These are phyloP conservation scores for Schrenkiella parvula DNA, from an alignment of 345 rosid genomes.

Conservation along the genomic window DNA sequence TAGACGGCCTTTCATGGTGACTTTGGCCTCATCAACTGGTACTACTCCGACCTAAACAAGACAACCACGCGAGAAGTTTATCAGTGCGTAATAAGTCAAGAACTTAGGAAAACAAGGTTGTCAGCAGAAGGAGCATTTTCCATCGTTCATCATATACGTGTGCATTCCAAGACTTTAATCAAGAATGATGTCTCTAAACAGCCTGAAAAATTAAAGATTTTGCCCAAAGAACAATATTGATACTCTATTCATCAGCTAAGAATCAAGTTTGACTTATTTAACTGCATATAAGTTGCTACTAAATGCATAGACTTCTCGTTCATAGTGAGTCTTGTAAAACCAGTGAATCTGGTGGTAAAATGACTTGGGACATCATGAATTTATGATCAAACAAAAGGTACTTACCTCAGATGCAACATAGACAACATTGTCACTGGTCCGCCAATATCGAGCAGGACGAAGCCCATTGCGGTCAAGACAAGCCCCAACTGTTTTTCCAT, in stretches of 20 bases:
- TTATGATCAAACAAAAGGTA: conserved; percentile 10
- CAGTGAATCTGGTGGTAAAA: neutral
- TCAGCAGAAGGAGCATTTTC: neutral
- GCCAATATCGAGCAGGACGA: conserved; percentile 99
- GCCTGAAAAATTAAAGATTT: neutral
- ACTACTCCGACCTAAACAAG: conserved; percentile 84
- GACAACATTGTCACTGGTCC: conserved; percentile 85
- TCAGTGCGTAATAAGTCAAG: neutral
- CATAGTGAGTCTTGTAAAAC: neutral
- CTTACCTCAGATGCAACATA: conserved; percentile 97
- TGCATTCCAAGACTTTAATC: neutral
- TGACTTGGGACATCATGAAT: neutral
- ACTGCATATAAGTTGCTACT: neutral
- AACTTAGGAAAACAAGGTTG: conserved; percentile 3
- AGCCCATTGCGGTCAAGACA: conserved; percentile 98
- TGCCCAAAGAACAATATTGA: neutral
- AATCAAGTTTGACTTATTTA: neutral
- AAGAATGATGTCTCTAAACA: neutral
- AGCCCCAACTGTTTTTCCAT: conserved; percentile 99
- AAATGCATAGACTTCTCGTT: neutral
- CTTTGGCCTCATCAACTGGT: conserved; percentile 92
- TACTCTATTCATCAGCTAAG: neutral
- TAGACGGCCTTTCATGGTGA: conserved; percentile 87
- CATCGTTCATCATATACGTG: neutral
- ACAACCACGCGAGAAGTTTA: neutral